Base-by-base conservation (phyloP, 495 filamentous ascomycete genomes). In the Thozetella sp. region DNA sequence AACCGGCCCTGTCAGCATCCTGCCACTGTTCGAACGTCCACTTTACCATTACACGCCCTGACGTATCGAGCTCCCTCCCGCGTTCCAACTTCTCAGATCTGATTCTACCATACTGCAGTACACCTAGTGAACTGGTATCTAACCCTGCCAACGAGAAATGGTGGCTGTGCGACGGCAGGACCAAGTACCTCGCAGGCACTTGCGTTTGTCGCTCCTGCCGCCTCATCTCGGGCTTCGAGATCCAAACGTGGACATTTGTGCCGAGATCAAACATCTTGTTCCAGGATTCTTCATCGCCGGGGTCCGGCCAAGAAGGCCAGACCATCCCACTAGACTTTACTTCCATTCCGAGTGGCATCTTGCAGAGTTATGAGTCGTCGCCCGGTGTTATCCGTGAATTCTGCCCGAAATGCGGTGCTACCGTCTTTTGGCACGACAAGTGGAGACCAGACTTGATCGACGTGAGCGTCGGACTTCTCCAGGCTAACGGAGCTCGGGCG, bases 201-300 rank as follows among this genome's bases (percentile, higher is more conserved):
- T 91, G 89, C 66, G 78, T 80, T 0, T 92, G 89, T 69, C 71
- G 67, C 3, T 83, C 83, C 2, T 93, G 90, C 70, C 83, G 88
- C 24, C 68, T 84, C 11, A 70, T 74, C 3, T 82, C 82, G 2
- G 90, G 89, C 2, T 88, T 86, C 66, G 88, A 91, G 51, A 82
- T 89, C 53, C 86, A 89, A 60, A 69, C 79, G 10, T 93, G 90
- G 88, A 80, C 85, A 0, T 92, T 91, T 59, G 70, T 90, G 17
- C 88, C 88, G 3, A 80, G 80, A 53, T 68, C 71, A 10, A 88
- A 90, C 61, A 85, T 92, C 59, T 71, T 74, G 54, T 75, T 86
- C 25, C 30, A 40, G 1, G 56, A 57, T 43, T 13, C 55, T 55
- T 60, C 12, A 48, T 58, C 10, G 58, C 54, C 0, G 61, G 67